Evolutionary conservation across 345 rosid species (phyloP).

Genomic region (Arabidopsis arenosa): DNA sequence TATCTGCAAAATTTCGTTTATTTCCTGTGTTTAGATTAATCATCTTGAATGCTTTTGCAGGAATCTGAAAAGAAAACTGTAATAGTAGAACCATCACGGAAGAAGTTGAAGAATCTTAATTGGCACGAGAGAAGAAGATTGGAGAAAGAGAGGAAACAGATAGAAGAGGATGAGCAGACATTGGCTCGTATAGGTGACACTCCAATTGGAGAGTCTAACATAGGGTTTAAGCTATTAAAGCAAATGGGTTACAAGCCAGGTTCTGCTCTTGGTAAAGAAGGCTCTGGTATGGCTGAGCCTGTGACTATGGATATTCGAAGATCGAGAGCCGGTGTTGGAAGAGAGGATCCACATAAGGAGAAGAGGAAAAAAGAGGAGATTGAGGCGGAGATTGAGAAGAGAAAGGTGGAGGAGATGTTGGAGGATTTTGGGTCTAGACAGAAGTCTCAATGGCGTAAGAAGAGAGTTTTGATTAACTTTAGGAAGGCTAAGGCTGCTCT

Average conservation of each 20-base stretch:
- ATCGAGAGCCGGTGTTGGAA: slow-evolving; percentile 86
- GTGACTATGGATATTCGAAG: slow-evolving; percentile 83
- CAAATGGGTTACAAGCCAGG: slow-evolving; percentile 97
- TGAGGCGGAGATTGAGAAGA: slow-evolving; percentile 58
- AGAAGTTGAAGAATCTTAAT: slow-evolving; percentile 62
- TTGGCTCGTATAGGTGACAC: slow-evolving; percentile 64
- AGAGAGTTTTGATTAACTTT: slow-evolving; percentile 69
- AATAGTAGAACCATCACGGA: slow-evolving; percentile 56
- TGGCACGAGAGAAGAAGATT: slow-evolving; percentile 79
- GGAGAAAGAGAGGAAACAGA: slow-evolving; percentile 78
- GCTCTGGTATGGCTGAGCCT: slow-evolving; percentile 72
- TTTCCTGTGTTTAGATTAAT: not conserved
- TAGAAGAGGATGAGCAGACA: slow-evolving; percentile 78
- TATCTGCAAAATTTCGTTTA: not conserved
- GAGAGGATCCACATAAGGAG: slow-evolving; percentile 83
- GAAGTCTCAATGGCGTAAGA: slow-evolving; percentile 79
- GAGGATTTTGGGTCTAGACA: slow-evolving; percentile 81
- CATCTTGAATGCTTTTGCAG: slow-evolving; percentile 43
- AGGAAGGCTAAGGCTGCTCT: slow-evolving; percentile 84
- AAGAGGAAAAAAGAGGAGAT: slow-evolving; percentile 76
- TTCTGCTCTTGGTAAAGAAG: slow-evolving; percentile 81
- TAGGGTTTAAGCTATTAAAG: slow-evolving; percentile 87
- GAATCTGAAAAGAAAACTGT: slow-evolving; percentile 39
- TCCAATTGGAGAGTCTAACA: slow-evolving; percentile 81
- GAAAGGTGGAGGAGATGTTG: slow-evolving; percentile 70